Percentiles rank a stretch among this genome's conserved stretches.
phyloP scores from a whole-genome alignment of 2,329 filamentous ascomycete species.

The Diaporthe sp. region DNA sequence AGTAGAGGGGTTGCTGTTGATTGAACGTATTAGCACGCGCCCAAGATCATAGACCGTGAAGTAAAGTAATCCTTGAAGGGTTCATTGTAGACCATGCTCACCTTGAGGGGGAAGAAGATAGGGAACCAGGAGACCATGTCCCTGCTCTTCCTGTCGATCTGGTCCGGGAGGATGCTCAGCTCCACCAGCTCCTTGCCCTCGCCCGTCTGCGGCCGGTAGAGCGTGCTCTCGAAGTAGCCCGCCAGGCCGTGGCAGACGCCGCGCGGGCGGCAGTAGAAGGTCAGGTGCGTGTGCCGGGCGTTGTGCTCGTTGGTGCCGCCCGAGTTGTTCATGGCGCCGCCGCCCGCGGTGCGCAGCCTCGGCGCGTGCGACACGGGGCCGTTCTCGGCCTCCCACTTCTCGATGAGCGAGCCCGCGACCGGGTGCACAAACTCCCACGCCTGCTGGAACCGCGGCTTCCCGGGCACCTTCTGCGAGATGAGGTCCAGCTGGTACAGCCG shows the following conservation, averaged over 20 bases:
- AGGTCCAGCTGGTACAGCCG: conserved; percentile 92
- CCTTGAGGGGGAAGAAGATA: conserved; percentile 97
- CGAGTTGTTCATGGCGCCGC: conserved; percentile 80
- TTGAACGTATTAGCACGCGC: conserved; percentile 31
- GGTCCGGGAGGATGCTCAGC: conserved; percentile 91
- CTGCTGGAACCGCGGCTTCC: conserved; percentile 75
- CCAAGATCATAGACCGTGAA: background rate
- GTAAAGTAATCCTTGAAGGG: background rate
- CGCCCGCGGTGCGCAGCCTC: conserved; percentile 73
- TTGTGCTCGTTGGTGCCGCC: conserved; percentile 94
- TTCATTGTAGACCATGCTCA: conserved; percentile 56
- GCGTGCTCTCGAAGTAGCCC: conserved; percentile 96
- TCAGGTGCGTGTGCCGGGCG: conserved; percentile 81
- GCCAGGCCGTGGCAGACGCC: conserved; percentile 92
- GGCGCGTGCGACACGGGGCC: conserved; percentile 69
- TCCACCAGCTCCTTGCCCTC: conserved; percentile 74
- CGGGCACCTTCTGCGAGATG: conserved; percentile 76
- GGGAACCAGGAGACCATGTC: conserved; percentile 99
- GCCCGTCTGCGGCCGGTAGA: conserved; percentile 75
- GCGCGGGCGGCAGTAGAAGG: conserved; percentile 82
- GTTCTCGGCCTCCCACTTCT: conserved; percentile 54
- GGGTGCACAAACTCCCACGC: conserved; percentile 88
- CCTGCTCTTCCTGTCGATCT: conserved; percentile 91
- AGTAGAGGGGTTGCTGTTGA: conserved; percentile 83
- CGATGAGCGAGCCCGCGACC: conserved; percentile 61